Conservation (phyloP, 176 grass and related monocot genomes). For the Triticum turgidum region DNA sequence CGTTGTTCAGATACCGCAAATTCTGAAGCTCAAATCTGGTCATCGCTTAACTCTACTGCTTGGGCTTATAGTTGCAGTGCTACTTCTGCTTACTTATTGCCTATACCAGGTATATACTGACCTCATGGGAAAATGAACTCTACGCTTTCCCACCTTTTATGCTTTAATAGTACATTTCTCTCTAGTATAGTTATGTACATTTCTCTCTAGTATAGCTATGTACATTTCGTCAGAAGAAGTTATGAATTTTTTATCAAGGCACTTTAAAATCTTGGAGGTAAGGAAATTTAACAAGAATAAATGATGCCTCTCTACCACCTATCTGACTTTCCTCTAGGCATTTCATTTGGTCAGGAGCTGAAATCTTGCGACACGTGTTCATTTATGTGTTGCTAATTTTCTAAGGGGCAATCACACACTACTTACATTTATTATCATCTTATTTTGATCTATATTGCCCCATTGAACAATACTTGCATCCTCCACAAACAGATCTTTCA, state of each 20-base stretch:
- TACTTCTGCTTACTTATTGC: slow-evolving; percentile 74
- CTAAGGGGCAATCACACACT: not conserved
- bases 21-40: slow-evolving; percentile 72
- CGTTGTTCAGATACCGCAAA: slow-evolving; percentile 73
- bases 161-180: not conserved
- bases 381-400: slow-evolving; percentile 12
- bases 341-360: not conserved
- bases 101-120: slow-evolving; percentile 78
- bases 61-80: slow-evolving; percentile 54
- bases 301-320: not conserved
- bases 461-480: slow-evolving; percentile 29
- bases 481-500: slow-evolving; percentile 66
- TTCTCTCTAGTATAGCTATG: not conserved
- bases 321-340: not conserved
- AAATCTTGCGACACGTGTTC: not conserved
- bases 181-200: not conserved
- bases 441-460: not conserved
- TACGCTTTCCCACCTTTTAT: not conserved
- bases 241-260: not conserved
- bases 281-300: not conserved
- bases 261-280: not conserved
- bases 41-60: slow-evolving; percentile 57
- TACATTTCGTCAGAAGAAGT: not conserved
- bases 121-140: not conserved
- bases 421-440: not conserved